Percentiles rank a stretch among this genome's conserved stretches.
phyloP scores from a whole-genome alignment of 129 eudicot species.

The Rutidosis leptorrhynchoides region DNA sequence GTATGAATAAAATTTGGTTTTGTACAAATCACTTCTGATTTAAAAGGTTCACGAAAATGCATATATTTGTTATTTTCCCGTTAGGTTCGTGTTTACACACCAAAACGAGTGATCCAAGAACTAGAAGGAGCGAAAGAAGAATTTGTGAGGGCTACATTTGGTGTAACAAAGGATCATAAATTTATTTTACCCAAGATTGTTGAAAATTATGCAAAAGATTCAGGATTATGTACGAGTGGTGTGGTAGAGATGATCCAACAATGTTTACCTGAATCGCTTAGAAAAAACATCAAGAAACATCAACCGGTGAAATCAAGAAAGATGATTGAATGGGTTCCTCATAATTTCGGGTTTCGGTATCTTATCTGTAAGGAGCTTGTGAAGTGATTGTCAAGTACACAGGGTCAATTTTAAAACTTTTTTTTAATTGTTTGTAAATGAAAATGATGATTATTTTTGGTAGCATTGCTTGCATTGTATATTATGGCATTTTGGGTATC shows the following conservation, averaged over 20 bases:
- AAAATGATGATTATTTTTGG: conserved; percentile 19
- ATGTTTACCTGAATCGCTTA: conserved; percentile 69
- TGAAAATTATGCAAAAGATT: conserved; percentile 84
- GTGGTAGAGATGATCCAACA: conserved; percentile 76
- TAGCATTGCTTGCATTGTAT: conserved; percentile 12
- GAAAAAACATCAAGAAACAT: conserved; percentile 69
- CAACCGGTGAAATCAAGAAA: conserved; percentile 58
- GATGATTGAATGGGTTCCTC: conserved; percentile 79
- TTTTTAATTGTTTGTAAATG: conserved; percentile 24
- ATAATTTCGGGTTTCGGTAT: conserved; percentile 79
- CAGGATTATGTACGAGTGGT: conserved; percentile 60
- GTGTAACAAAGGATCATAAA: conserved; percentile 69
- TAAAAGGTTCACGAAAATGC: no score
- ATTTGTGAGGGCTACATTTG: conserved; percentile 84
- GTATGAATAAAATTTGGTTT: no score
- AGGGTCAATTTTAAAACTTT: conserved; percentile 22
- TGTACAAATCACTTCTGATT: no score
- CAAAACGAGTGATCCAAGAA: conserved; percentile 74
- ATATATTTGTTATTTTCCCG: no score
- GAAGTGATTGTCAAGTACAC: conserved; percentile 36
- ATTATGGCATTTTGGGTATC: conserved; percentile 1
- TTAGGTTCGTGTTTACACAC: conserved; percentile 85
- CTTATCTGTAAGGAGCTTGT: conserved; percentile 82
- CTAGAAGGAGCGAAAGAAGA: conserved; percentile 88
- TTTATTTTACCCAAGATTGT: conserved; percentile 71